These are phyloP conservation scores for Hymenoscyphus scutula DNA, from an alignment of 2,329 filamentous ascomycete species.

Conservation along the genomic window DNA sequence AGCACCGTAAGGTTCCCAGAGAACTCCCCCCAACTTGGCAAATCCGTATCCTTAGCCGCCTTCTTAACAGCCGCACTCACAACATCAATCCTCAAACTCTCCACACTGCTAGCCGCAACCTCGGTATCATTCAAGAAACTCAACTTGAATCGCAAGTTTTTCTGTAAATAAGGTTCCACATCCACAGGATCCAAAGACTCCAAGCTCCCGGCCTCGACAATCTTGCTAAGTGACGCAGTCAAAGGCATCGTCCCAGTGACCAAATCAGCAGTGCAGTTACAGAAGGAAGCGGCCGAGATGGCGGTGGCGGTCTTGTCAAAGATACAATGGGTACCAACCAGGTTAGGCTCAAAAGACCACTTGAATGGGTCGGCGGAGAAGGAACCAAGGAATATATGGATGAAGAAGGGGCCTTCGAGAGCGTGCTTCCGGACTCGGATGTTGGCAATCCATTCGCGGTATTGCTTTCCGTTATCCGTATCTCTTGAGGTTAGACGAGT, in stretches of 20 bases:
- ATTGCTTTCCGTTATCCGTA: slow-evolving; percentile 35
- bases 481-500: neutral
- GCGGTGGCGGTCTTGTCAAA: slow-evolving; percentile 36
- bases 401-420: slow-evolving; percentile 57
- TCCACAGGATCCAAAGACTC: slow-evolving; percentile 26
- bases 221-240: slow-evolving; percentile 41
- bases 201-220: slow-evolving; percentile 34
- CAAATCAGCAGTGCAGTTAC: slow-evolving; percentile 26
- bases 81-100: slow-evolving; percentile 29
- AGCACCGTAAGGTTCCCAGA: slow-evolving; percentile 15
- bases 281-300: neutral
- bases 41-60: slow-evolving; percentile 13
- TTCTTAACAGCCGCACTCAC: slow-evolving; percentile 25
- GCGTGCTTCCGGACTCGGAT: slow-evolving; percentile 60
- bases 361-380: slow-evolving; percentile 23
- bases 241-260: slow-evolving; percentile 45
- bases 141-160: slow-evolving; percentile 31
- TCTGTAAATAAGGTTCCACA: slow-evolving; percentile 29
- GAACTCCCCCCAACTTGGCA: slow-evolving; percentile 24
- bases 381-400: slow-evolving; percentile 66
- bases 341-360: slow-evolving; percentile 33
- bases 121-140: slow-evolving; percentile 24
- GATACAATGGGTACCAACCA: slow-evolving; percentile 36
- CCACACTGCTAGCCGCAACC: slow-evolving; percentile 23
- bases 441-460: slow-evolving; percentile 68